Evolutionary conservation across 768 basidiomycete genomes (phyloP), one percentile per base, ranked within the genome.

Genomic region (Trametes elegans): DNA sequence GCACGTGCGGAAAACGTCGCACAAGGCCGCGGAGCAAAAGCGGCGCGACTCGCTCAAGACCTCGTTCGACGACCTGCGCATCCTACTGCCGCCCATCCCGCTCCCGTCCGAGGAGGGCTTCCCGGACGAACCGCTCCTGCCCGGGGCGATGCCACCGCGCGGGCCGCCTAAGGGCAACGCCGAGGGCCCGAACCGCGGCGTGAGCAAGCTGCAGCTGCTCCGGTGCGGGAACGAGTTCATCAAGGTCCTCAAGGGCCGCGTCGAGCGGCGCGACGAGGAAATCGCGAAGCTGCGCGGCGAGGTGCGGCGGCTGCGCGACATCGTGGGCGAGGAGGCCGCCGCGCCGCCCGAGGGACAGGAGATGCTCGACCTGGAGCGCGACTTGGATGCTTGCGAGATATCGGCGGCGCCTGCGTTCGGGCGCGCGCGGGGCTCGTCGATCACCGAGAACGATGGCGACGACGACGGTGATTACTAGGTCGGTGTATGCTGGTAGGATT

Each of bases 1-100:
- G 36, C 77, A 77, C 31, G 70, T 79, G 42, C 80, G 83, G 55
- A 92, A 91, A 69, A 87, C 86, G 26, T 90, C 90, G 7, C 91
- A 99, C 72, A 98, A 98, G 72, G 90, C 87, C 11, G 97, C 97
- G 5, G 97, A 99, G 71, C 97, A 99, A 70, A 94, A 95, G 68
- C 88, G 97, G 40, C 85, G 97, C 8, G 96, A 99, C 71, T 94
- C 92, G 39, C 83, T 98, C 56, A 99, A 98, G 74, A 86, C 89
- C 14, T 93, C 94, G 4, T 98, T 88, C 64, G 90, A 93, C 62
- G 90, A 92, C 49, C 77, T 93, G 10, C 87, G 91, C 14, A 69
- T 76, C 16, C 76, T 98, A 14, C 79, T 99, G 0, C 97, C 97
- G 1, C 90, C 92, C 7, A 90, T 97, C 62, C 88, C 92, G 9